Percentiles rank a stretch among this genome's conserved stretches.
Evolutionary conservation across 2,329 filamentous ascomycete genomes (phyloP).

Genomic region (Pseudogymnoascus sp.): DNA sequence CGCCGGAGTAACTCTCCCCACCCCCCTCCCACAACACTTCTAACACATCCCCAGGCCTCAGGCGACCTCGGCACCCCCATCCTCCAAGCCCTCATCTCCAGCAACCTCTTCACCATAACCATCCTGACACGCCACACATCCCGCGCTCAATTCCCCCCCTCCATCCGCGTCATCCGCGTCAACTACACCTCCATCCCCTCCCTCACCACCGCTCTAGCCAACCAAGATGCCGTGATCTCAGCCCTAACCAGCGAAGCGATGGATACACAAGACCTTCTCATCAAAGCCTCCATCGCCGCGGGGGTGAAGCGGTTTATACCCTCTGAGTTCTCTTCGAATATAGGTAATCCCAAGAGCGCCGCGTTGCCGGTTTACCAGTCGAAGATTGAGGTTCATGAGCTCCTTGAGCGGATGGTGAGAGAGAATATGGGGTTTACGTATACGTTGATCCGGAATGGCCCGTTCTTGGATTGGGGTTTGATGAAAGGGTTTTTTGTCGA

Average conservation of each 20-base stretch:
- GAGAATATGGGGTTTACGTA: neutral
- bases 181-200: slow-evolving; percentile 37
- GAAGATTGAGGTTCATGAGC: neutral
- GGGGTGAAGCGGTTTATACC: neutral
- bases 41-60: slow-evolving; percentile 10
- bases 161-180: slow-evolving; percentile 37
- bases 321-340: neutral
- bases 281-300: neutral
- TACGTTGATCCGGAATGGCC: neutral
- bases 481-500: neutral
- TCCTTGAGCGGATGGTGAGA: neutral
- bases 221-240: slow-evolving; percentile 51
- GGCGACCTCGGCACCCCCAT: slow-evolving; percentile 21
- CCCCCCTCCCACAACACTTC: neutral
- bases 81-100: slow-evolving; percentile 19
- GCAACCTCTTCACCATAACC: slow-evolving; percentile 36
- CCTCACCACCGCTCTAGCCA: slow-evolving; percentile 40
- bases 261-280: slow-evolving; percentile 37
- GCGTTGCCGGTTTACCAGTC: neutral
- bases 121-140: slow-evolving; percentile 41
- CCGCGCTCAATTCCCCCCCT: slow-evolving; percentile 19
- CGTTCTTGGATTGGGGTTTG: neutral
- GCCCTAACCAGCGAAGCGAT: slow-evolving; percentile 32
- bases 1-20: neutral
- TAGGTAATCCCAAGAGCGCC: neutral